phyloP scores from a whole-genome alignment of 2,329 filamentous ascomycete species.

The Microdochium nivale region DNA sequence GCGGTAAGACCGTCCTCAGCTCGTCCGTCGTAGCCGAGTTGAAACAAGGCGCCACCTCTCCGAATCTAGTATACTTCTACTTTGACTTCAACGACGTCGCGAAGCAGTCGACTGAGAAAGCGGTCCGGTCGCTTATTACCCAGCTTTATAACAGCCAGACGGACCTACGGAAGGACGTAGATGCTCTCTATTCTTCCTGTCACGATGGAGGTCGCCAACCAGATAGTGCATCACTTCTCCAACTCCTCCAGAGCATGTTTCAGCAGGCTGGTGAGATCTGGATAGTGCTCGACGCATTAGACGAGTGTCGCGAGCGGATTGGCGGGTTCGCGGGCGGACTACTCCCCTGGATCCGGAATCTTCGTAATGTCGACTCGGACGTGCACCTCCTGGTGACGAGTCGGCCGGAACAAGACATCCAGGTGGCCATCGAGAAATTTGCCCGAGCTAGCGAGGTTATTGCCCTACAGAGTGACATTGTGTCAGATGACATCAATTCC shows the following conservation, averaged over 20 bases:
- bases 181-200: conserved; percentile 16
- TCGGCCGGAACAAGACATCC: conserved; percentile 15
- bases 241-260: conserved; percentile 12
- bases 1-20: conserved; percentile 31
- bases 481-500: conserved; percentile 15
- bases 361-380: conserved; percentile 1
- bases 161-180: conserved; percentile 9
- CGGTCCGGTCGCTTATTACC: conserved; percentile 25
- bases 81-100: conserved; percentile 27
- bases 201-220: conserved; percentile 14
- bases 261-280: conserved; percentile 12
- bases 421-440: conserved; percentile 7
- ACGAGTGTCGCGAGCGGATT: conserved; percentile 13
- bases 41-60: neutral
- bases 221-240: conserved; percentile 11
- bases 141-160: conserved; percentile 20
- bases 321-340: conserved; percentile 2
- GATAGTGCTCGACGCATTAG: conserved; percentile 20
- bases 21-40: conserved; percentile 24
- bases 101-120: conserved; percentile 23
- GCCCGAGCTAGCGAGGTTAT: conserved; percentile 7
- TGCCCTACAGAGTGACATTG: conserved; percentile 9
- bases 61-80: conserved; percentile 20
- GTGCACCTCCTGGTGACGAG: conserved; percentile 13
- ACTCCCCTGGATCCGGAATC: conserved; percentile 6